Evolutionary conservation across 2,329 filamentous ascomycete genomes (phyloP), one percentile per base, ranked within the genome.

Genomic region (Chalaropsis thielavioides): DNA sequence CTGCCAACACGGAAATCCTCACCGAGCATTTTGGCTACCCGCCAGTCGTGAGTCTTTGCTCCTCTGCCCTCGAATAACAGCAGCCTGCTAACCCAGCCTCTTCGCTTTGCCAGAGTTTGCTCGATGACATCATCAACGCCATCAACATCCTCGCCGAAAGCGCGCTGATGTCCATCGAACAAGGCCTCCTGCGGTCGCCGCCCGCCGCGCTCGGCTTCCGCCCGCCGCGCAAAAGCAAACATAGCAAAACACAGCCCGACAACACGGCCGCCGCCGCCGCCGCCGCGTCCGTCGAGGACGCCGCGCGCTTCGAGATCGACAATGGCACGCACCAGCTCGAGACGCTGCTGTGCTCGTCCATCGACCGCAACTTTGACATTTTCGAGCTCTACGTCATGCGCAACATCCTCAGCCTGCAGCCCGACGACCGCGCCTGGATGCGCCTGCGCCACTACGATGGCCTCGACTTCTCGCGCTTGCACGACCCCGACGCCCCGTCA

Each of bases 71-170:
- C 35, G 15, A 43, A 44, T 15, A 22, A 11, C 17, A 44, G 19
- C 49, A 22, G n/a, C 51, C 61, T 6, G 35, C 54, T 56, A 64
- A 66, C 51, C 40, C 66, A 65, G 62, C 56, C 54, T 38, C 65
- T 56, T 38, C 35, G 54, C 31, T 19, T n/a, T 6, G 8, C 10
- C 71, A 96, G 92, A 89, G 89, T 68, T 84, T 99, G 51, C 88
- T 99, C 72, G 94, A 99, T 83, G 92, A 97, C 76, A 92, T 97
- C 71, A 96, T 97, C 78, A 96, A 97, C 79, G 89, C 88, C 64
- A 85, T 96, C 75, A 99, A 97, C 78, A 89, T 92, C 72, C 83
- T 96, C 71, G 88, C 94, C 71, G 94, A 95, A 76, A 88, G 88
- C 74, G 92, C 90, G 64, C 86, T 96, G 71, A 89, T 90, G 71